A percentile compares a stretch with the other conserved stretches of the same genome.
phyloP scores from a whole-genome alignment of 768 basidiomycete genomes.

The Tricholoma sp. region DNA sequence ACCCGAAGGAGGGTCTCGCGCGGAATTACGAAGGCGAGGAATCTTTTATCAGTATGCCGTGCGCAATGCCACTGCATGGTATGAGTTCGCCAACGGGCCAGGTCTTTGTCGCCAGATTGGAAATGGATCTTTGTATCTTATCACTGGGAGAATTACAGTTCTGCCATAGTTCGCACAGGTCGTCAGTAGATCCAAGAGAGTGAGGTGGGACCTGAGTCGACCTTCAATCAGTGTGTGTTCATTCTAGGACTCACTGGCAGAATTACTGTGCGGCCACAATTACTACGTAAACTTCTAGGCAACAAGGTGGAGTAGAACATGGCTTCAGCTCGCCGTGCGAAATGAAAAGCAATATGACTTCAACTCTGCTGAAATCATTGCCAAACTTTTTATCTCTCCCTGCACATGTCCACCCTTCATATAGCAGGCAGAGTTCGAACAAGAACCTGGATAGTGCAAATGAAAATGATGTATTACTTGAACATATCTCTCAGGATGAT shows the following conservation, averaged over 20 bases:
- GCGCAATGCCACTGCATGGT: conserved; percentile 9
- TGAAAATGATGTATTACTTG: neutral
- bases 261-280: conserved; percentile 10
- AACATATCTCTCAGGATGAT: conserved; percentile 4
- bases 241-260: conserved; percentile 13
- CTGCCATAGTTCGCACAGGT: conserved; percentile 10
- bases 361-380: neutral
- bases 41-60: conserved; percentile 8
- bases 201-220: neutral
- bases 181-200: neutral
- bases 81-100: conserved; percentile 7
- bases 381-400: neutral
- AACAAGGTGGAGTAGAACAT: neutral
- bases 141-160: conserved; percentile 12
- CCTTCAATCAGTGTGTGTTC: conserved; percentile 9
- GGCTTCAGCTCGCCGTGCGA: conserved; percentile 9
- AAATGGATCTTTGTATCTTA: conserved; percentile 16
- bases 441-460: neutral
- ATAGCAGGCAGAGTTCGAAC: neutral
- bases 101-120: conserved; percentile 7
- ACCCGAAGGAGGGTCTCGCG: conserved; percentile 8
- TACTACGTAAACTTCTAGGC: conserved; percentile 3
- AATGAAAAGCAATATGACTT: neutral
- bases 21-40: conserved; percentile 5
- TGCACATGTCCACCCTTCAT: neutral